Base-by-base conservation (phyloP, 306 rosid genomes). In the Rubus parviflorus region DNA sequence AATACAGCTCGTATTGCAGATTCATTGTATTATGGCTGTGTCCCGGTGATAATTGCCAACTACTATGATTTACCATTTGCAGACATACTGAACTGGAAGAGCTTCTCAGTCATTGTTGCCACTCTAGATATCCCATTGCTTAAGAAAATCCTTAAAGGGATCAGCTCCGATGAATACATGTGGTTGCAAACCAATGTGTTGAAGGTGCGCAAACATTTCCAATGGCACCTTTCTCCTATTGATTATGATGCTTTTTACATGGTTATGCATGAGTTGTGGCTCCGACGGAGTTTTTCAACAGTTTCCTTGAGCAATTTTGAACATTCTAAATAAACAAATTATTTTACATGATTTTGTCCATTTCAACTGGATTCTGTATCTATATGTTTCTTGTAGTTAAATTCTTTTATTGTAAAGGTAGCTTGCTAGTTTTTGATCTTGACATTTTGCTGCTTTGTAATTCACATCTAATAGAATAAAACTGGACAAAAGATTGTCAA, bases 241-340 rank as follows among this genome's bases (percentile, higher is more conserved):
- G 90, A 91, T 58, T 93, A 78, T 46, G 98, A 93, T 76, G 90
- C 90, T 46, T 93, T 93, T 79, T 80, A 89, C 76, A 93, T 89
- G 98, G 93, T 91, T 41, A 88, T 91, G 93, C 91, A 89, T 64
- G 96, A 93, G 76, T 64, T 91, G 65, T 93, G 98, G 98, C 93
- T 91, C 42, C 92, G 98, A 45, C 80, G 93, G 78, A 88, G 92
- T 83, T 76, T 88, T 22, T 72, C 86, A 16, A 80, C 79, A 75
- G 57, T 81, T 70, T 58, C 72, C 0, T 81, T 22, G 41, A 75
- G 62, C 13, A 81, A 63, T 80, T 61, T 37, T 15, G 4, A 23
- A 17, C 38, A 51, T 41, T 64, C 20, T 14, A 30, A 42, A 30
- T 43, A 49, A 58, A 7, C 42, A 43, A 45, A 45, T 42, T 13